Evolutionary conservation across 768 basidiomycete species (phyloP).

Genomic region (Boletus tomentosulus): DNA sequence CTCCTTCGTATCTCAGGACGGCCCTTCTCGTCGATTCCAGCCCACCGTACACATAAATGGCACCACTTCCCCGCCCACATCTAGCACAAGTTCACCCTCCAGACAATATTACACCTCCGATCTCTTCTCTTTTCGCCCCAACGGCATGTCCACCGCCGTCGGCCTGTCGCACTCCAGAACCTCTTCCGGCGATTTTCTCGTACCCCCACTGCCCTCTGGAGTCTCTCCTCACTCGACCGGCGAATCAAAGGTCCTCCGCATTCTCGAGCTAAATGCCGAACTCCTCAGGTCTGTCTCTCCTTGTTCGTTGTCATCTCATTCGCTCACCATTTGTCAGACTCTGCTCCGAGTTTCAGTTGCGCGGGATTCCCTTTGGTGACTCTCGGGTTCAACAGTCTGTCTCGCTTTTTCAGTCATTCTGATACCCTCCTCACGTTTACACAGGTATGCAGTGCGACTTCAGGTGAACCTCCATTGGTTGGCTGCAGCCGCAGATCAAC

Average conservation of each 20-base stretch:
- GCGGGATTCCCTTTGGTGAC: constrained; percentile 45
- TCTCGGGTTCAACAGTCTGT: constrained; percentile 56
- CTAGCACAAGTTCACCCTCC: constrained; percentile 19
- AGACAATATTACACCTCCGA: constrained; percentile 21
- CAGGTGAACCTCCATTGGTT: constrained; percentile 72
- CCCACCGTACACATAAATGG: constrained; percentile 22
- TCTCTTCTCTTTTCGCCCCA: constrained; percentile 18
- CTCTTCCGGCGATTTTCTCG: constrained; percentile 27
- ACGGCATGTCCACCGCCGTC: constrained; percentile 14
- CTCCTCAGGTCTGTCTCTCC: constrained; percentile 54
- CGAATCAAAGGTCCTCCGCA: constrained; percentile 47
- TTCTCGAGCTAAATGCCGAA: constrained; percentile 67
- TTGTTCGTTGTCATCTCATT: neutral
- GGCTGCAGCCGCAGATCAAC: constrained; percentile 62
- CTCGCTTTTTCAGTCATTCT: neutral
- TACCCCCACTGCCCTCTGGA: constrained; percentile 29
- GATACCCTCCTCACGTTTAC: constrained; percentile 10
- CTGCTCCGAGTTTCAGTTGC: constrained; percentile 56
- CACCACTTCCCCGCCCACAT: constrained; percentile 14
- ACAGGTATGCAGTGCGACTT: constrained; percentile 56
- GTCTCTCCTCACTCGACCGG: constrained; percentile 7
- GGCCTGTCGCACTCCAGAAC: constrained; percentile 26
- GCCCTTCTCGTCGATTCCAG: constrained; percentile 11
- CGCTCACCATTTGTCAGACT: constrained; percentile 38
- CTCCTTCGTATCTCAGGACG: constrained; percentile 16